A percentile compares a stretch with the other conserved stretches of the same genome.
Conservation (phyloP, 75 land plant genomes). For the Ceratopteris richardii region DNA sequence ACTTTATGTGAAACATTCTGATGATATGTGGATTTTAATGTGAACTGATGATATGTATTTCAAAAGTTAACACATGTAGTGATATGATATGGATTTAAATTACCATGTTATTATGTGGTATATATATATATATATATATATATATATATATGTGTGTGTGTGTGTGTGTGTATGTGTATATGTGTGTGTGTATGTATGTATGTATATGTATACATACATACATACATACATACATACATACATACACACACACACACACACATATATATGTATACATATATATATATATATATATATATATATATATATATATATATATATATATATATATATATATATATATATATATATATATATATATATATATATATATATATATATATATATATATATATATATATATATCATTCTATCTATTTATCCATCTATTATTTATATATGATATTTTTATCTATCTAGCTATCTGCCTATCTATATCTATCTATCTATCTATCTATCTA, state of each 20-base stretch:
- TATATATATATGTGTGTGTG: background rate
- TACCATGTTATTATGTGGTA: background rate
- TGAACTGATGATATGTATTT: too few species aligned
- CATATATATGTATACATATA: slow-evolving; percentile 1
- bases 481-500: background rate
- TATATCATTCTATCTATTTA: background rate
- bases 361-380: background rate
- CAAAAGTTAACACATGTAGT: too few species aligned
- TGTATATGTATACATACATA: background rate
- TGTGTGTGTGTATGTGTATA: background rate
- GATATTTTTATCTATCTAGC: background rate
- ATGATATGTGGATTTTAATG: background rate
- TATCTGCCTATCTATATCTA: background rate
- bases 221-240: background rate
- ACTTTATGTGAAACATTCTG: background rate
- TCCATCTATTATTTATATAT: background rate
- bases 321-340: slow-evolving; percentile 1
- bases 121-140: too few species aligned
- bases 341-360: background rate
- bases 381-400: background rate
- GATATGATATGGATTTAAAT: background rate
- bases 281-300: background rate
- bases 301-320: background rate
- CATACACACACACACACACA: slow-evolving; percentile 1
- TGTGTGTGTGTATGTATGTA: background rate